A percentile compares a stretch with the other conserved stretches of the same genome.
Evolutionary conservation across 2,329 filamentous ascomycete species (phyloP).

Genomic region (Botrytis sinoallii): DNA sequence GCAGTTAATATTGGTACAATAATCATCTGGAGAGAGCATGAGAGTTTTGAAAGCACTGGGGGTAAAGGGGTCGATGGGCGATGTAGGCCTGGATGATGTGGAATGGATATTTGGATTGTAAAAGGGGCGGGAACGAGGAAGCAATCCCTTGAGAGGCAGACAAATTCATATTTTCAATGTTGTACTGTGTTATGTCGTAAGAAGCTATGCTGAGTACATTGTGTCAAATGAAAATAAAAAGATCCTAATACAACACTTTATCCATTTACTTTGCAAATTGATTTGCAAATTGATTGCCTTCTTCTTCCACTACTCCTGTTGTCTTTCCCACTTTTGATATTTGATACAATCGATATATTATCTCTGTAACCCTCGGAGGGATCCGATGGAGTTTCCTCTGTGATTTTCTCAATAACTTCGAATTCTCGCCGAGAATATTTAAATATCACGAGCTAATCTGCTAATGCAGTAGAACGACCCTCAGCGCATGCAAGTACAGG

Average conservation of each 20-base stretch:
- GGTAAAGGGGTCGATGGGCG: neutral
- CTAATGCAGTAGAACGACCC: neutral
- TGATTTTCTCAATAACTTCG: neutral
- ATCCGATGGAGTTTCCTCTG: neutral
- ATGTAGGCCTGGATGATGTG: neutral
- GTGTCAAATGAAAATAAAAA: neutral
- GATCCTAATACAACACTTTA: neutral
- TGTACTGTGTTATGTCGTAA: neutral
- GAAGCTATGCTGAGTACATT: neutral
- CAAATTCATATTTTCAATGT: neutral
- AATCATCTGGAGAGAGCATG: neutral
- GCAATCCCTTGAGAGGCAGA: neutral
- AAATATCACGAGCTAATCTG: neutral
- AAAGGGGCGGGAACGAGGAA: neutral
- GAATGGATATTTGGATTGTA: neutral
- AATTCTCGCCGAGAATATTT: neutral
- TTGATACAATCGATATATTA: neutral
- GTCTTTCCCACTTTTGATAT: neutral
- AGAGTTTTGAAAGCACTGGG: neutral
- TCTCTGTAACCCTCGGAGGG: neutral
- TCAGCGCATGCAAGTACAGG: neutral
- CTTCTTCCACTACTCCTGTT: neutral
- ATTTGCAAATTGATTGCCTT: neutral
- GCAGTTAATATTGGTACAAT: neutral
- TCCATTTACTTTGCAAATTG: neutral